Base-by-base conservation (phyloP, 1,284 basidiomycete species). In the Hypsizygus ulmarius region DNA sequence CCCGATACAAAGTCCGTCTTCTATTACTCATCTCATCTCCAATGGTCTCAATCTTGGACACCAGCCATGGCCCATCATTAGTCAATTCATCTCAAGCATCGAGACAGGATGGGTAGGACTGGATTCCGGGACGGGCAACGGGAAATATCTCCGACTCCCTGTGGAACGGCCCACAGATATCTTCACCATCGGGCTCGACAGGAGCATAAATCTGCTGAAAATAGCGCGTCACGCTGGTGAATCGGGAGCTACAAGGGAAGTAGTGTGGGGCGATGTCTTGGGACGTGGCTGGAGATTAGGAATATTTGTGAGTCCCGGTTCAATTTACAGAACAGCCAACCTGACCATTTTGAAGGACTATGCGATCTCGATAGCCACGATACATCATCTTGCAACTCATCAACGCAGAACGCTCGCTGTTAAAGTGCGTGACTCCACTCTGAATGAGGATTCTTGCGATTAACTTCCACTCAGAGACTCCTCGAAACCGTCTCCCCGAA, bases 91-190 rank as follows among this genome's bases (percentile, higher is more conserved):
- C 30, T 73, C 77, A 4, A 78, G 77, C 12, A 64, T 98, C 1
- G 83, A 90, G 2, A 68, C 82, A 6, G 87, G 92, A 16, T 89
- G 82, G 64, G 68, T 98, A 16, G 96, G 97, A 4, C 79, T 97
- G 11, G 97, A 99, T 66, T 86, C 93, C 9, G 97, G 97, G 6
- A 95, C 93, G 14, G 97, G 97, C 0, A 99, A 99, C 58, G 97
- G 97, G 38, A 98, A 98, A 76, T 98, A 98, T 66, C 79, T 99
- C 1, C 82, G 86, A 2, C 69, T 90, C 15, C 83, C 78, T 6
- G 56, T 60, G 3, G 78, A 86, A 45, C 74, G 79, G 15, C 79
- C 75, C 9, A 77, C 78, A 6, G 72, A 71, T 37, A 64, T 87
- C 37, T 78, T 85, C 71, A 90, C 87, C 6, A 74, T 97, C 33